phyloP scores from a whole-genome alignment of 169 alveolate species.

The Fabrea salina region DNA sequence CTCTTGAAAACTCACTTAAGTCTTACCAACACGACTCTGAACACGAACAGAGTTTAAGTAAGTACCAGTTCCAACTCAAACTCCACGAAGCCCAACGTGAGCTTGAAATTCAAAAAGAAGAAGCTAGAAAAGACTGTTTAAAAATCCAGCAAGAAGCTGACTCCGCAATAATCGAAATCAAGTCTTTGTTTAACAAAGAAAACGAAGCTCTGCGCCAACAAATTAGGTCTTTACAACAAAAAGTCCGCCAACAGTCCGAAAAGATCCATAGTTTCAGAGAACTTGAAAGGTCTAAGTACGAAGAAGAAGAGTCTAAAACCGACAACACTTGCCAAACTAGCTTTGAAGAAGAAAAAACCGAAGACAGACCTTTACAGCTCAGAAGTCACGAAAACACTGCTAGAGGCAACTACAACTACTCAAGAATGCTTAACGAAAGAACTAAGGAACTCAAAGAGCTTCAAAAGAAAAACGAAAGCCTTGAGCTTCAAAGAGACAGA shows the following conservation, averaged over 20 bases:
- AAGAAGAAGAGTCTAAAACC: no score
- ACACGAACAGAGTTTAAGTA: background rate
- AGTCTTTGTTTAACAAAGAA: slow-evolving; percentile 5
- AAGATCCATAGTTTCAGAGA: background rate
- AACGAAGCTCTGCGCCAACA: background rate
- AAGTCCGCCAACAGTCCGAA: background rate
- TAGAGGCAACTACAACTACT: background rate
- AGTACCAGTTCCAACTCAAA: background rate
- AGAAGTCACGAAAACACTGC: background rate
- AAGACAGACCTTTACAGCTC: no score
- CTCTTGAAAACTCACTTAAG: background rate
- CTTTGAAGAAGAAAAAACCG: no score
- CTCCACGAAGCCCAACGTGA: background rate
- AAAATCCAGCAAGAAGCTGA: slow-evolving; percentile 1
- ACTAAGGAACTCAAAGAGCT: background rate
- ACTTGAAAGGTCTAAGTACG: no score
- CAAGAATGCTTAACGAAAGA: background rate
- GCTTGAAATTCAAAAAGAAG: background rate
- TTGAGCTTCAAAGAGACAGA: background rate
- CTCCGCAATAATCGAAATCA: background rate
- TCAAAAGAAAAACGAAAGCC: background rate
- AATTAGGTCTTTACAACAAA: background rate
- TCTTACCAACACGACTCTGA: background rate
- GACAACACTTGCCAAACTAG: no score
- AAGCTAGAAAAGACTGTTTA: background rate